Conservation (phyloP, 192 early-diverging fungal species). For the Diversispora eburnea region DNA sequence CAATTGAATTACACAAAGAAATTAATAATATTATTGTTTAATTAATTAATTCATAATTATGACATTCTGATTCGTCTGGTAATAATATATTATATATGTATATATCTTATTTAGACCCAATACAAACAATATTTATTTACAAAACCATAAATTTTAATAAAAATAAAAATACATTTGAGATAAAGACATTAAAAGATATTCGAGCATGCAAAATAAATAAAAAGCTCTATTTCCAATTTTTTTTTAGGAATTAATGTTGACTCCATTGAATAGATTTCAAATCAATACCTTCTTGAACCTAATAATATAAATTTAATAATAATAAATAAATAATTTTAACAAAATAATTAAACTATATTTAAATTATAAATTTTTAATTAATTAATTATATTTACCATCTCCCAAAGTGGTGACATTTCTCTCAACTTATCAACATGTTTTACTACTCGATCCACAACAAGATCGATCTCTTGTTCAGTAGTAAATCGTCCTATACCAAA, state of each 20-base stretch:
- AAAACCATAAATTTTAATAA: too few relatives aligned
- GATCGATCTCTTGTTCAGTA: slow-evolving; percentile 91
- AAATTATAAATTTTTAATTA: too few relatives aligned
- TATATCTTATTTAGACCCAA: too few relatives aligned
- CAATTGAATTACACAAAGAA: too few relatives aligned
- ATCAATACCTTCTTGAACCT: slow-evolving; percentile 87
- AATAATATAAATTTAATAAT: slow-evolving; percentile 23
- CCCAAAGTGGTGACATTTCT: slow-evolving; percentile 97
- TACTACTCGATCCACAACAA: slow-evolving; percentile 75
- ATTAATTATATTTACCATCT: slow-evolving; percentile 77
- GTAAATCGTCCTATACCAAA: slow-evolving; percentile 97
- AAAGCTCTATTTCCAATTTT: background rate
- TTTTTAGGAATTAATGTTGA: slow-evolving; percentile 61
- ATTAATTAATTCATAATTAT: too few relatives aligned
- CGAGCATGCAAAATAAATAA: too few relatives aligned
- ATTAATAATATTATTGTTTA: too few relatives aligned
- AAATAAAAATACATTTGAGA: too few relatives aligned
- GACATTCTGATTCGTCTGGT: too few relatives aligned
- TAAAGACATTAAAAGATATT: too few relatives aligned
- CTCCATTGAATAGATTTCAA: slow-evolving; percentile 89
- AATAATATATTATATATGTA: too few relatives aligned
- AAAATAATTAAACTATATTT: background rate
- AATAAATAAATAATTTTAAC: background rate
- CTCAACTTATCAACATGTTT: slow-evolving; percentile 80
- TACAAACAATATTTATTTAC: too few relatives aligned